Base-by-base conservation (phyloP, 164 flowering plant genomes). In the Chloranthus sessilifolius region DNA sequence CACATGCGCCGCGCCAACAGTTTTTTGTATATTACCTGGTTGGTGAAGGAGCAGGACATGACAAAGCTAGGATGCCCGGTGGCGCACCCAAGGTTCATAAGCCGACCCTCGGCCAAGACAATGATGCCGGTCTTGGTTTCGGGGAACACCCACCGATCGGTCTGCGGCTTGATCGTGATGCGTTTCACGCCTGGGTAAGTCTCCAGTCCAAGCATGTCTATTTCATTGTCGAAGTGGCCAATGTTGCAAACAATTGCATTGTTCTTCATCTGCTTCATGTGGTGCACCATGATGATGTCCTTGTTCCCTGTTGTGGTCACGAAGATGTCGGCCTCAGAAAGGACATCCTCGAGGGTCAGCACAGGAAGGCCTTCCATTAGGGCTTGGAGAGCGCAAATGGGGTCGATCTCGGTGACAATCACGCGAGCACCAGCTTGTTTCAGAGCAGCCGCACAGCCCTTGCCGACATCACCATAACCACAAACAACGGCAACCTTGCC, bases 221-320 rank as follows among this genome's bases (percentile, higher is more conserved):
- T 55, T 50, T 62, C 66, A 16, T 62, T 61, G 42, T 69, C 74
- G 11, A 69, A 65, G 39, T 69, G 74, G 1, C 70, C 67, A 30
- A 65, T 69, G 67, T 69, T 69, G 66, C 74, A 65, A n/a, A 69
- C 74, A 26, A 69, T 61, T 10, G 70, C 74, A 46, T 69, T 65
- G 61, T 69, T 69, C 64, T 69, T 69, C 74, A 69, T 69, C 74
- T 65, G 38, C 64, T 24, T 61, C 70, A 65, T 65, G 61, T 65
- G 58, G 21, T 51, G 14, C 1, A 64, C 64, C 69, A 45, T 65
- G 69, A 65, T 50, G 52, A 69, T 69, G 50, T 69, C 69, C 56
- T 64, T 64, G 69, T 61, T 60, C 1, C 73, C 73, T 5, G 73
- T 61, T 30, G 65, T 55, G 25, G 65, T 61, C 9, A 55, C 65